A percentile compares a stretch with the other conserved stretches of the same genome.
phyloP scores from a whole-genome alignment of 345 rosid genomes.

The Camelina neglecta region DNA sequence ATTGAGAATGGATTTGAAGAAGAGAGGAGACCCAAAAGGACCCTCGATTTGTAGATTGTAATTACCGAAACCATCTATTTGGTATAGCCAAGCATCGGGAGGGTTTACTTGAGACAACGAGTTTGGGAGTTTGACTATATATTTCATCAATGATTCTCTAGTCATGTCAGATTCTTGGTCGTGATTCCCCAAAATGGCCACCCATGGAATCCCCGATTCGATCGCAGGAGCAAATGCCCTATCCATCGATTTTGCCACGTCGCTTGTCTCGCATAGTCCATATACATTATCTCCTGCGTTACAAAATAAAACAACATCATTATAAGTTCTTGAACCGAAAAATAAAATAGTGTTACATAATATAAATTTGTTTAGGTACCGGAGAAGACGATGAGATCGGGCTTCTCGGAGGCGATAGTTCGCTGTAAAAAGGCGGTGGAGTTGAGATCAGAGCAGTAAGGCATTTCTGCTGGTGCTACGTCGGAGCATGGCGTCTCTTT shows the following conservation, averaged over 20 bases:
- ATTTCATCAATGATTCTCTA: constrained; percentile 82
- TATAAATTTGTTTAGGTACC: constrained; percentile 39
- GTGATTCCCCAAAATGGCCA: constrained; percentile 85
- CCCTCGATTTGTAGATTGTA: constrained; percentile 84
- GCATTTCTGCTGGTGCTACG: constrained; percentile 55
- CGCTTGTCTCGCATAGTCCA: constrained; percentile 60
- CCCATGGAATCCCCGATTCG: constrained; percentile 83
- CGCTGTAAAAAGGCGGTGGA: constrained; percentile 75
- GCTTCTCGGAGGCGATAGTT: constrained; percentile 79
- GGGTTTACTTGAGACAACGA: constrained; percentile 80
- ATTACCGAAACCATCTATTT: constrained; percentile 90
- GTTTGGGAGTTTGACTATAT: constrained; percentile 65
- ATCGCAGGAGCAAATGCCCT: constrained; percentile 84
- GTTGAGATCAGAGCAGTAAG: constrained; percentile 82
- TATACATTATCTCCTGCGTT: constrained; percentile 75
- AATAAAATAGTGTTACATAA: no score
- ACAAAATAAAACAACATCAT: no score
- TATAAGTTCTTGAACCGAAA: neutral
- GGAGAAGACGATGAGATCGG: constrained; percentile 85
- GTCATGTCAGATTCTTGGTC: constrained; percentile 84
- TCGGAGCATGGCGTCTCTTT: constrained; percentile 58
- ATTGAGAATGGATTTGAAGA: constrained; percentile 81
- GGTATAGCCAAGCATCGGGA: constrained; percentile 39
- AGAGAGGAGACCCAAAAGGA: constrained; percentile 64
- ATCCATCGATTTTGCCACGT: constrained; percentile 68